Base-by-base conservation (phyloP, 2,329 filamentous ascomycete species). In the Incumbomyces delicatus region DNA sequence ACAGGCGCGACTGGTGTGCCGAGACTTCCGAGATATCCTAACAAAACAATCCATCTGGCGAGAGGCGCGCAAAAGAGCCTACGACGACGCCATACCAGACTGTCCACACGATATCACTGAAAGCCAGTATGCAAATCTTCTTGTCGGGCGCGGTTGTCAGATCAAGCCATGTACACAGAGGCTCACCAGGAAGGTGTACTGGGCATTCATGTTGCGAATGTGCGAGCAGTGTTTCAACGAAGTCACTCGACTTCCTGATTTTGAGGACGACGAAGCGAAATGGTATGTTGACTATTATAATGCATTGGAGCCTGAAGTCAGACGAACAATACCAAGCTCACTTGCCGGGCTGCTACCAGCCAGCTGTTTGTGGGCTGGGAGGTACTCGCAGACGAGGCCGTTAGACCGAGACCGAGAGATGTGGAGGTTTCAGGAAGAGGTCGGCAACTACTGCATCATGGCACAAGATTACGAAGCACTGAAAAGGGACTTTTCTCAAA, bases 121-220 rank as follows among this genome's bases (percentile, higher is more conserved):
- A 42, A 46, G 53, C 33, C 46, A 53, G 41, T 57, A 55, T 40
- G 51, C 46, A n/a, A 48, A 57, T 30, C 50, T 57, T 11, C 38
- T 57, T 34, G 48, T 48, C 35, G 52, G 51, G 29, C 48, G 51
- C 30, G 55, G 55, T 17, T 57, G 55, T 29, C 55, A 56, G 39
- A 56, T 48, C 40, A 40, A 42, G n/a, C 33, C 29, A 2, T 57
- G 55, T 39, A 49, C 44, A 2, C 48, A 45, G 6, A 45, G 45
- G 17, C 35, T 51, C 6, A 55, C 53, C 4, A 42, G 44, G n/a
- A 49, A 50, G 16, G 54, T 55, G 5, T 51, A 51, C 32, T 57
- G 55, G 55, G 46, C 46, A 3, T 56, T 56, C 44, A 50, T 51
- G 35, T 37, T 51, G 12, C 52, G 55, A 5, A 49, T 57, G 7